Evolutionary conservation across 2,329 filamentous ascomycete genomes (phyloP), one percentile per base, ranked within the genome.

Genomic region (Clarireedia hainanense): DNA sequence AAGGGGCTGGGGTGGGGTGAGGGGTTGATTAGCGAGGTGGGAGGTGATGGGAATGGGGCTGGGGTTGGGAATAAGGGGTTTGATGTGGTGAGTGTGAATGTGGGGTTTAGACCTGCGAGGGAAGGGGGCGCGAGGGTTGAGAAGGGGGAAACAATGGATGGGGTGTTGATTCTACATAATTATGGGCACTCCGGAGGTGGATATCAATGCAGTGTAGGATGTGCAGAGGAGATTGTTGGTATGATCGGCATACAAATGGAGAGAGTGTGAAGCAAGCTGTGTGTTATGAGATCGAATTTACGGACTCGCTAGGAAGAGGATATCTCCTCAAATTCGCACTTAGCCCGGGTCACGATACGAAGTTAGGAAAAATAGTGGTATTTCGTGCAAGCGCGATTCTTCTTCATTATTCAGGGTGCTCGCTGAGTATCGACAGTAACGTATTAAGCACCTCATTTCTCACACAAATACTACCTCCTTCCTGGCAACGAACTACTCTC

Each of bases 171-270:
- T 3, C 67, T 76, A 40, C 75, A 77, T 70, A 67, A 70, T 50
- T 77, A 77, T 70, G 75, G 75, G 7, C 73, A 76, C 70, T 71
- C 69, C 36, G 74, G 74, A 2, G 74, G 69, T 47, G 75, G 75
- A 50, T 74, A 68, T 64, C 66, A 68, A 50, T 61, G 60, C 48
- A 66, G 64, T 45, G 49, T 67, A 56, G 66, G 66, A 5, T 62
- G 62, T 50, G 63, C 64, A 24, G 64, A 59, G 46, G 63, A 66
- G 47, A 61, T 67, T 9, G 50, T 63, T 30, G 39, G 40, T 9
- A 47, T 64, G 40, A n/a, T 60, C 40, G 20, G n/a, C 6, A 42
- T n/a, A 42, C 20, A n/a, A n/a, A 3, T 42, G 3, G 14, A 10
- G 15, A 14, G 30, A 50, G 49, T 0, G 50, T 58, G 48, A 15